These are phyloP conservation scores for Agrocybe praecox DNA, from an alignment of 768 basidiomycete species.

Conservation along the genomic window DNA sequence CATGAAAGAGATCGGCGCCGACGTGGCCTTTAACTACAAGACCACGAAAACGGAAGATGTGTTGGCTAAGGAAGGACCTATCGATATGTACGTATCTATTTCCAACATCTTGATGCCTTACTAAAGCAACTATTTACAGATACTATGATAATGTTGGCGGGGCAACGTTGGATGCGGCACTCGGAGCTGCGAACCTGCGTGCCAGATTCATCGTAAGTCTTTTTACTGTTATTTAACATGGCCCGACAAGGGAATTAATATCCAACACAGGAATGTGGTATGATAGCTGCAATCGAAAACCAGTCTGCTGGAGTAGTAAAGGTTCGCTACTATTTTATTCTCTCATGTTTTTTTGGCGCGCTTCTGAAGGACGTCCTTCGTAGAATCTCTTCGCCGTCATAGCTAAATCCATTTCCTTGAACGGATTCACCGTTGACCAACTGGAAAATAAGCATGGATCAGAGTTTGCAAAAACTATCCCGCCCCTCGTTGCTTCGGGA, in stretches of 20 bases:
- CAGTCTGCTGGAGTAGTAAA: constrained; percentile 24
- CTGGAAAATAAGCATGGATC: constrained; percentile 35
- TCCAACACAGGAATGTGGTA: constrained; percentile 38
- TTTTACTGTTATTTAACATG: neutral
- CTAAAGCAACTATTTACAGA: no score
- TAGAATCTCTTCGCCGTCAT: constrained; percentile 42
- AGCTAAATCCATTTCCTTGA: constrained; percentile 38
- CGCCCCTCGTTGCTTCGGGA: constrained; percentile 41
- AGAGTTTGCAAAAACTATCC: constrained; percentile 44
- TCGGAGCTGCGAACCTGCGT: constrained; percentile 29
- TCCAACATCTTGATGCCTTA: no score
- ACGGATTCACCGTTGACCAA: constrained; percentile 37
- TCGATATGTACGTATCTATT: constrained; percentile 35
- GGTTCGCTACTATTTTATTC: constrained; percentile 14
- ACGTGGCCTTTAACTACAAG: constrained; percentile 77
- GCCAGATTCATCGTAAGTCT: constrained; percentile 28
- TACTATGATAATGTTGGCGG: constrained; percentile 68
- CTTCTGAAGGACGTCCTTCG: no score
- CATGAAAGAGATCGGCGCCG: constrained; percentile 58
- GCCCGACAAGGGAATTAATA: neutral
- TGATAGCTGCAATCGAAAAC: constrained; percentile 38
- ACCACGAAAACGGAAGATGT: constrained; percentile 51
- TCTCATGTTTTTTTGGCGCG: neutral
- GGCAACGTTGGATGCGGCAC: constrained; percentile 55
- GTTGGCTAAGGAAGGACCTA: constrained; percentile 53